Evolutionary conservation across 2,329 filamentous ascomycete genomes (phyloP).

Genomic region (Botrytis galanthina): DNA sequence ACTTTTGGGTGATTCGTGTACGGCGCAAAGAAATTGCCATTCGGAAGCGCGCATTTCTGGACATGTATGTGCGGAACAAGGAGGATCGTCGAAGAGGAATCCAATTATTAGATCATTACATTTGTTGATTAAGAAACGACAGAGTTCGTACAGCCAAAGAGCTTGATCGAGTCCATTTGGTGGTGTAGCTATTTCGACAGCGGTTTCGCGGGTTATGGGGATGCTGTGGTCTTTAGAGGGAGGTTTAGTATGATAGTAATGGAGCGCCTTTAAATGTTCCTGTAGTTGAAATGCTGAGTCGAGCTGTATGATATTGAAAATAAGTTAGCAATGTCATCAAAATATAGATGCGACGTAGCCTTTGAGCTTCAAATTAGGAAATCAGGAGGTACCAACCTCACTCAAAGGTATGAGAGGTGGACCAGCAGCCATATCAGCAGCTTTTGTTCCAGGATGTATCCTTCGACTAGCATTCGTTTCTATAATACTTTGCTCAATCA

Average conservation of each 20-base stretch:
- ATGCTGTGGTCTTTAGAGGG: conserved; percentile 55
- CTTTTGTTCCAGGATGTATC: conserved; percentile 88
- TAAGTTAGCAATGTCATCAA: conserved; percentile 26
- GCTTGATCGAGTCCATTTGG: conserved; percentile 80
- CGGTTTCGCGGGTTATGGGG: conserved; percentile 74
- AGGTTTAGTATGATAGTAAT: conserved; percentile 75
- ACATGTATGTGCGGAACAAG: conserved; percentile 85
- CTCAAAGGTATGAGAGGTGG: conserved; percentile 82
- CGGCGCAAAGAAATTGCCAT: conserved; percentile 98
- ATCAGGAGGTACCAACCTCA: conserved; percentile 59
- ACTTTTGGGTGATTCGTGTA: conserved; percentile 93
- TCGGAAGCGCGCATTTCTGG: conserved; percentile 98
- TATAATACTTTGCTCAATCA: conserved; percentile 58
- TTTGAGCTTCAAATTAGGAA: background rate
- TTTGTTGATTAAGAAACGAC: conserved; percentile 90
- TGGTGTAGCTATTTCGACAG: conserved; percentile 72
- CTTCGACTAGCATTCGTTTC: conserved; percentile 76
- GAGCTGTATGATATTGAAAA: conserved; percentile 55
- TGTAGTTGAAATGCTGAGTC: conserved; percentile 97
- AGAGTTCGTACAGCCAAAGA: conserved; percentile 97
- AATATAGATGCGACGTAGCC: conserved; percentile 20
- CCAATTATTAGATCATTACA: conserved; percentile 90
- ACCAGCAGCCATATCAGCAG: conserved; percentile 88
- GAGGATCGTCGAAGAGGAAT: conserved; percentile 85
- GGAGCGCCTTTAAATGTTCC: conserved; percentile 91